phyloP scores from a whole-genome alignment of 768 basidiomycete species.

The Serendipita indica region DNA sequence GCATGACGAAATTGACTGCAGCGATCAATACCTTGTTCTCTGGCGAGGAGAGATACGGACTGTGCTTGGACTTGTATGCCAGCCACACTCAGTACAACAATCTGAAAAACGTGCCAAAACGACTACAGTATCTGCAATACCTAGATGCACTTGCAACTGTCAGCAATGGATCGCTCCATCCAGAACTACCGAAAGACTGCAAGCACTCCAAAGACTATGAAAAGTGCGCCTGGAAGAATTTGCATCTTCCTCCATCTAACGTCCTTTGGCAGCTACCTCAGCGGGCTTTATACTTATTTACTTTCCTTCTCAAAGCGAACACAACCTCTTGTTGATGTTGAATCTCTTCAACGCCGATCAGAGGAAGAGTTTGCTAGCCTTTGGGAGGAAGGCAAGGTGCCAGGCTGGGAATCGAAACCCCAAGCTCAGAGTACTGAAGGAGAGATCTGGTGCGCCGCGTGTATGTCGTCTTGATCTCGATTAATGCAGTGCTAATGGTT shows the following conservation, averaged over 20 bases:
- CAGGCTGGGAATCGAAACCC: constrained; percentile 52
- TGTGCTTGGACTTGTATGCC: constrained; percentile 84
- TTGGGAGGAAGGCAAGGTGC: constrained; percentile 67
- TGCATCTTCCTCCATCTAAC: background rate
- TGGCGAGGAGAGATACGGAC: constrained; percentile 89
- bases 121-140: constrained; percentile 85
- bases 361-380: constrained; percentile 55
- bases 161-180: constrained; percentile 45
- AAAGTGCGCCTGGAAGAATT: constrained; percentile 43
- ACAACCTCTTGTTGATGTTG: constrained; percentile 66
- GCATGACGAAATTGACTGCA: constrained; percentile 20
- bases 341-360: constrained; percentile 47
- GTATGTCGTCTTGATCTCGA: constrained; percentile 26
- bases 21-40: constrained; percentile 80
- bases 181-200: constrained; percentile 52
- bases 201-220: constrained; percentile 66
- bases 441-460: constrained; percentile 88
- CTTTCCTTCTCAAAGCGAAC: constrained; percentile 75
- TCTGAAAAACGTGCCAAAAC: constrained; percentile 67
- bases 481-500: constrained; percentile 4
- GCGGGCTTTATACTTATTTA: constrained; percentile 66
- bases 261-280: constrained; percentile 54
- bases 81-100: constrained; percentile 85
- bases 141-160: constrained; percentile 68
- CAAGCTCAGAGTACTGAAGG: constrained; percentile 35